Base-by-base conservation (phyloP, 345 rosid genomes). In the Eucalyptus leucophloia region DNA sequence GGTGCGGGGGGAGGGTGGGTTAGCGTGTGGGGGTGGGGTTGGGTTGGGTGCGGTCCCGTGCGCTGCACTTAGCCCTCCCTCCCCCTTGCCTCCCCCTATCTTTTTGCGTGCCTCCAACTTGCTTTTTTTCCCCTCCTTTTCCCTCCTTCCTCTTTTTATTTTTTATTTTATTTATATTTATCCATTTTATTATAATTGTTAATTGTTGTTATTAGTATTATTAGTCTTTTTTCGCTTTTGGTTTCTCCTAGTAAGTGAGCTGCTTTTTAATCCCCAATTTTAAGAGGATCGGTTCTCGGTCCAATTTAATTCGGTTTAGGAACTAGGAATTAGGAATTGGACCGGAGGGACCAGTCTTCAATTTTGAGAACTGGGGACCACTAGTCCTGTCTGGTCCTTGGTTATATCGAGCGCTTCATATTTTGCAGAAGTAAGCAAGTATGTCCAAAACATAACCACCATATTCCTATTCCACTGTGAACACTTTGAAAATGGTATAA, bases 301-400 rank as follows among this genome's bases (percentile, higher is more conserved):
- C 3, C 5, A 9, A 54, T 56, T 3, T 1, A 10, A 23, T 56
- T 2, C 3, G 0, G 0, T 23, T 5, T 9, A 24, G 3, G 3
- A 23, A 24, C 2, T 24, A 23, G 1, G 7, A 56, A 24, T 56
- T 4, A 2, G 2, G 26, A 53, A 8, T 53, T 8, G 1, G 5
- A 53, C 5, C 5, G 11, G 11, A 53, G 24, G 2, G 58, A 53
- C 5, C 1, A 0, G 26, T 21, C 26, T 53, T 53, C 11, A 3
- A 53, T 53, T 53, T 53, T 53, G 5, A 53, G 26, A 53, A 21
- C 2, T 53, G 5, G 26, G 11, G 58, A 53, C 58, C 58, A 21
- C 58, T 53, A 53, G 1, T 53, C 11, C 0, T 3, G 5, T 53
- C 2, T 8, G 0, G 11, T 53, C 4, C 2, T 53, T 1, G 4